Percentiles rank a stretch among this genome's conserved stretches.
phyloP scores from a whole-genome alignment of 176 grass and related monocot species.

The Elymus sibiricus region DNA sequence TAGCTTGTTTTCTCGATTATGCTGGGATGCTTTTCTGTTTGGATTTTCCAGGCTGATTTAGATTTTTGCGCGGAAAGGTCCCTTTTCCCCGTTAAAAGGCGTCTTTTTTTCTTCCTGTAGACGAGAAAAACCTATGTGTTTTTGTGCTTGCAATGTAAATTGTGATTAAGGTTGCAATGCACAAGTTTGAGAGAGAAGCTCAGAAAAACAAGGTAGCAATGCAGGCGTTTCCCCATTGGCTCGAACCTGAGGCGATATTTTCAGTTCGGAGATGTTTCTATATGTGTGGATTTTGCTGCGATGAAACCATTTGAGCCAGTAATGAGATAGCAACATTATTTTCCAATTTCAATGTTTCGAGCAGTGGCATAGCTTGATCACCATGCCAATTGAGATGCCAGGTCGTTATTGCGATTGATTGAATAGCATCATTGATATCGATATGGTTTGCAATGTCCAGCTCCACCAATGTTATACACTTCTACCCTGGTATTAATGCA shows the following conservation, averaged over 20 bases:
- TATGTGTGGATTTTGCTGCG: neutral
- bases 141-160: neutral
- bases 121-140: neutral
- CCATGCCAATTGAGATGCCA: neutral
- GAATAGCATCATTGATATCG: neutral
- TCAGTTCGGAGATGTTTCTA: neutral
- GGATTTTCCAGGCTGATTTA: conserved; percentile 19
- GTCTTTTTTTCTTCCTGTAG: neutral
- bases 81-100: neutral
- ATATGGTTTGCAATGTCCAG: neutral
- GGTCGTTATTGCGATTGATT: neutral
- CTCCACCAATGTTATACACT: neutral
- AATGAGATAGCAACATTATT: neutral
- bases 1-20: neutral
- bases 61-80: neutral
- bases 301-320: neutral
- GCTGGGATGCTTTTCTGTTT: neutral
- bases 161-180: neutral
- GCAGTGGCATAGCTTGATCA: neutral
- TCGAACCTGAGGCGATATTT: neutral
- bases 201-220: neutral
- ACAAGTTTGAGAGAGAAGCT: neutral
- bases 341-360: neutral
- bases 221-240: neutral
- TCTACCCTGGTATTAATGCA: neutral